Conservation (phyloP, 2,329 filamentous ascomycete genomes). For the Clarireedia hainanense region DNA sequence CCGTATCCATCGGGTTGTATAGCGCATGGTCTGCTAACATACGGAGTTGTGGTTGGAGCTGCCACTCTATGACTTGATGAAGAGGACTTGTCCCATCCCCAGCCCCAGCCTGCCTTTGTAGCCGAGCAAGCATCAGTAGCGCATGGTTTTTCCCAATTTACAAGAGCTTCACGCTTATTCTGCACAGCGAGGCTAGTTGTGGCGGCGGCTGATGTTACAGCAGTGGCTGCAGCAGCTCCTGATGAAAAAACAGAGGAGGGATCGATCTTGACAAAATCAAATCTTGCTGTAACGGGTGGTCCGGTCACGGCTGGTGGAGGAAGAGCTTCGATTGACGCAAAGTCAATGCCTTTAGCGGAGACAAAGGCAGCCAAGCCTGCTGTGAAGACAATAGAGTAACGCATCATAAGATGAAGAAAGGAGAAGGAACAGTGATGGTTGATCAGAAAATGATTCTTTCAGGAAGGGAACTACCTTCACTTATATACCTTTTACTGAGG, state of each 20-base stretch:
- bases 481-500: too few relatives aligned
- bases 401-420: conserved; percentile 8
- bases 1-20: conserved; percentile 22
- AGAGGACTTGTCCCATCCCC: background rate
- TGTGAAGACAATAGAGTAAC: conserved; percentile 4
- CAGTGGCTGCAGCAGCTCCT: background rate
- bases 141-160: background rate
- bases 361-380: conserved; percentile 14
- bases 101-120: background rate
- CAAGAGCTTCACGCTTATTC: background rate
- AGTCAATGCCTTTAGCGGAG: conserved; percentile 12
- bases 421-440: background rate
- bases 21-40: background rate
- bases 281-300: background rate
- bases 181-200: background rate
- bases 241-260: background rate
- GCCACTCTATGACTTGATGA: background rate
- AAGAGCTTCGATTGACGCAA: conserved; percentile 6
- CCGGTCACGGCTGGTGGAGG: background rate
- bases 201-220: background rate
- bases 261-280: background rate
- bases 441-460: too few relatives aligned
- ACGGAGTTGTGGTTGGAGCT: background rate
- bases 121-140: background rate
- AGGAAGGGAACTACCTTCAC: too few relatives aligned